Evolutionary conservation across 2,329 filamentous ascomycete species (phyloP).

Genomic region (Sporothrix sp.): DNA sequence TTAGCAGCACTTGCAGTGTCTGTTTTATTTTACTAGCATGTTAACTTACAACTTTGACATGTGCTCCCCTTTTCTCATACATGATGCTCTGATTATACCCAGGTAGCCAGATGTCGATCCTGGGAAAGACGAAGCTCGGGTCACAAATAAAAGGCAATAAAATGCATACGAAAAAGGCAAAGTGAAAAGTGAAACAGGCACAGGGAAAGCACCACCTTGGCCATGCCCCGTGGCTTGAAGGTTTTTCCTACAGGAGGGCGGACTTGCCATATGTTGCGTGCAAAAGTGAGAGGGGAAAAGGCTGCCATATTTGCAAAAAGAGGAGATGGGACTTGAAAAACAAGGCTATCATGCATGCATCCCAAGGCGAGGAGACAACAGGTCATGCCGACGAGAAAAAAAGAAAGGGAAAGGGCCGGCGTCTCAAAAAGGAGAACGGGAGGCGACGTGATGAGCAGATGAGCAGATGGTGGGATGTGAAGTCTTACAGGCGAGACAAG

Average conservation of each 20-base stretch:
- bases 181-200: too few species aligned
- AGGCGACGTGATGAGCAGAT: too few species aligned
- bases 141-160: too few species aligned
- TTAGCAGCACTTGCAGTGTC: too few species aligned
- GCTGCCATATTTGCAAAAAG: neutral
- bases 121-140: too few species aligned
- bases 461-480: neutral
- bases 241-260: neutral
- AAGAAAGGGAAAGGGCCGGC: neutral
- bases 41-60: too few species aligned
- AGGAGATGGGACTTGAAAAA: too few species aligned
- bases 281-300: neutral
- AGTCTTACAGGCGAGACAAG: too few species aligned
- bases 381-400: neutral
- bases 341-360: neutral
- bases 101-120: neutral
- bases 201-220: neutral
- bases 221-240: neutral
- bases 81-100: too few species aligned
- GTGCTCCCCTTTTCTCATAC: too few species aligned
- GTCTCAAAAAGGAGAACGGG: too few species aligned
- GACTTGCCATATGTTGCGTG: conserved; percentile 1
- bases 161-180: neutral
- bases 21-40: too few species aligned
- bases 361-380: neutral